Conservation (phyloP, 768 basidiomycete genomes). For the Pleurotus eryngii region DNA sequence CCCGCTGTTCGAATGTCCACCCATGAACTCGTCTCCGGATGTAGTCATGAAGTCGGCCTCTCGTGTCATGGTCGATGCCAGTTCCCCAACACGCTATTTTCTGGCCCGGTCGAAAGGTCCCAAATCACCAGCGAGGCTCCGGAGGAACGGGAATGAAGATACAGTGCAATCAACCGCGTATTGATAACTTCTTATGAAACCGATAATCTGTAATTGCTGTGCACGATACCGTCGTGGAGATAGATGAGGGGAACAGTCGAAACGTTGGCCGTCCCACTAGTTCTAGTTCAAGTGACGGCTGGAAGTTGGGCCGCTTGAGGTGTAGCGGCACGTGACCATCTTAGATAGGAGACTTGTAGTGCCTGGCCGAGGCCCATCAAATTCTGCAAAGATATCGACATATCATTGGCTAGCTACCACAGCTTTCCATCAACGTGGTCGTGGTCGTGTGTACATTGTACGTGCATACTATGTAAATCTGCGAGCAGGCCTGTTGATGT, state of each 20-base stretch:
- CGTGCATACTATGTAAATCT: no score
- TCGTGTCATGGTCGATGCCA: not conserved
- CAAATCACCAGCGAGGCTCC: not conserved
- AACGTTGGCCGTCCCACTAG: not conserved
- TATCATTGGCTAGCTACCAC: no score
- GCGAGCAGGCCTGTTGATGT: no score
- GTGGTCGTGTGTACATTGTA: no score
- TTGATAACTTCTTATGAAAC: not conserved
- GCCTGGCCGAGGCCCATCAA: no score
- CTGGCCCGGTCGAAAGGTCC: not conserved
- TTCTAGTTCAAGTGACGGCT: not conserved
- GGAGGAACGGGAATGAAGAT: not conserved
- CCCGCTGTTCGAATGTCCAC: conserved; percentile 13
- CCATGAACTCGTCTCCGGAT: conserved; percentile 11
- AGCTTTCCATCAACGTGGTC: no score
- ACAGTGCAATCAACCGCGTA: not conserved
- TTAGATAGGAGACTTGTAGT: no score
- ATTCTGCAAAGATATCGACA: no score
- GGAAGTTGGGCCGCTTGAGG: not conserved
- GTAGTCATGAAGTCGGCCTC: conserved; percentile 2
- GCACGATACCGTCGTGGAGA: not conserved
- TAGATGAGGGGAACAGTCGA: not conserved
- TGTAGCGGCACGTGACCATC: not conserved
- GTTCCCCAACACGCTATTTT: not conserved
- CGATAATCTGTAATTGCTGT: not conserved